A percentile compares a stretch with the other conserved stretches of the same genome.
Conservation (phyloP, 805 yeast genomes). For the Saccharomycopsis sp. region DNA sequence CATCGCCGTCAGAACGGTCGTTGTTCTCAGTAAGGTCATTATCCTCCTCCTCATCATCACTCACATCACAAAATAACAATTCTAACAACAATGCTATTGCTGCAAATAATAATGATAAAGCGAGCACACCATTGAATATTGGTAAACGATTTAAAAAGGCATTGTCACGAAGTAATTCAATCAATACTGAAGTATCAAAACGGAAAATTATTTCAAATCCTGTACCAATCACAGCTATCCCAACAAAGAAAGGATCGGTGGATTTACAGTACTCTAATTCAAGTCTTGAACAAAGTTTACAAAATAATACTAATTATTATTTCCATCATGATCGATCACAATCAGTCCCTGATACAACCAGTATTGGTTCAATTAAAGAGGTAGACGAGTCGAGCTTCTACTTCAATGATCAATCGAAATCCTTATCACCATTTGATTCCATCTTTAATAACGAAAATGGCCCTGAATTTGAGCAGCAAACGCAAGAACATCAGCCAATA, state of each 20-base stretch:
- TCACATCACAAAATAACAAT: constrained; percentile 1
- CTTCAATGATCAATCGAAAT: neutral
- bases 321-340: constrained; percentile 13
- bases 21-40: constrained; percentile 18
- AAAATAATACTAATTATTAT: constrained; percentile 15
- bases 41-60: constrained; percentile 13
- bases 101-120: no score
- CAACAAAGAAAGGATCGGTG: constrained; percentile 18
- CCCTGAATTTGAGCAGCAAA: no score
- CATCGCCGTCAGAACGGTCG: constrained; percentile 20
- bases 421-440: neutral
- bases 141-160: constrained; percentile 19
- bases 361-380: constrained; percentile 1
- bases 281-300: constrained; percentile 6
- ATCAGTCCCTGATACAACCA: constrained; percentile 1
- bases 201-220: constrained; percentile 17
- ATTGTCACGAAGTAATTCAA: constrained; percentile 16
- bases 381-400: neutral
- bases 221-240: constrained; percentile 21
- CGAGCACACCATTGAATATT: neutral
- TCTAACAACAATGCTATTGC: no score
- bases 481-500: no score
- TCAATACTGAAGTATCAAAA: constrained; percentile 3
- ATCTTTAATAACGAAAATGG: no score
- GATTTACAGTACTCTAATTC: constrained; percentile 10